Conservation (phyloP, 148 eudicot genomes). For the Pharnaceum exiguum region DNA sequence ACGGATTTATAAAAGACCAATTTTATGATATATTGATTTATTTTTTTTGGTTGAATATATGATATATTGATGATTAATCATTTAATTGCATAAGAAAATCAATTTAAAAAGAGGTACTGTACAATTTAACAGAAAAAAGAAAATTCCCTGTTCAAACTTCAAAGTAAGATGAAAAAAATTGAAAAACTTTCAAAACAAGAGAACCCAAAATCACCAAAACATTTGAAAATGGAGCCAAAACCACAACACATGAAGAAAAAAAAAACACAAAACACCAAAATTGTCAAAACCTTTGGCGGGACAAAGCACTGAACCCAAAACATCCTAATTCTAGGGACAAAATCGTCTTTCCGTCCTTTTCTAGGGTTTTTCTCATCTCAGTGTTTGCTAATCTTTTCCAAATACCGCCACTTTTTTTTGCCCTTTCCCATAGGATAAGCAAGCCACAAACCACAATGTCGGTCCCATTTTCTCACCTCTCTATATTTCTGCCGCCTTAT, state of each 20-base stretch:
- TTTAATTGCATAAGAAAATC: too few relatives aligned
- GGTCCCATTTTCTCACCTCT: too few relatives aligned
- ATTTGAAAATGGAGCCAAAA: slow-evolving; percentile 28
- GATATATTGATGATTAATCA: too few relatives aligned
- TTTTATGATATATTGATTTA: too few relatives aligned
- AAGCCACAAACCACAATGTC: too few relatives aligned
- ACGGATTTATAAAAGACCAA: too few relatives aligned
- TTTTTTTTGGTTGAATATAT: too few relatives aligned
- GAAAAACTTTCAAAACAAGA: background rate
- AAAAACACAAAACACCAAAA: background rate
- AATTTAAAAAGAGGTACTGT: too few relatives aligned
- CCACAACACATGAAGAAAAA: background rate
- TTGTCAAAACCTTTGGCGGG: slow-evolving; percentile 29
- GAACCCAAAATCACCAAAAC: slow-evolving; percentile 5
- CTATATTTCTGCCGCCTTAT: too few relatives aligned
- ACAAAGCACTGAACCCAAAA: too few relatives aligned
- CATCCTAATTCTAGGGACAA: slow-evolving; percentile 18
- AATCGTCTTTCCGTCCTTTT: slow-evolving; percentile 8
- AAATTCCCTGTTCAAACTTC: too few relatives aligned
- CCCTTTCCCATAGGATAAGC: background rate
- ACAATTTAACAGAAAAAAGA: too few relatives aligned
- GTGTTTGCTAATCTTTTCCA: slow-evolving; percentile 1
- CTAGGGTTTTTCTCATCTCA: slow-evolving; percentile 22
- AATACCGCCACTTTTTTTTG: background rate
- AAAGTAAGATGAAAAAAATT: background rate